Percentiles rank a stretch among this genome's conserved stretches.
Evolutionary conservation across 2,329 filamentous ascomycete species (phyloP).

Genomic region (Geoglossum cookeanum): DNA sequence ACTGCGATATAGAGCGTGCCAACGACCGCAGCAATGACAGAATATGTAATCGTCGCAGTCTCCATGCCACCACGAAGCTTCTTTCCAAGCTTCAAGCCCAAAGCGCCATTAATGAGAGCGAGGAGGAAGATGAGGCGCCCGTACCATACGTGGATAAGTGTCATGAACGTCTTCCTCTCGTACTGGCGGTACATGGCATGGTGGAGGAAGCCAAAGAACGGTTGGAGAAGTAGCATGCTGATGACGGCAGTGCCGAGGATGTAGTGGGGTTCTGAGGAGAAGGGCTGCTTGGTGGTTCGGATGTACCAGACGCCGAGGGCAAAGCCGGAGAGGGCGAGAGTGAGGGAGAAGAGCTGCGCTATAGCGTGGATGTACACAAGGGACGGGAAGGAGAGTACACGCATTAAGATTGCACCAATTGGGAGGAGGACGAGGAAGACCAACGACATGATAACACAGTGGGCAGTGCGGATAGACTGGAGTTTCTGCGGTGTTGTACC

Average conservation of each 20-base stretch:
- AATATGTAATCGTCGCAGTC: neutral
- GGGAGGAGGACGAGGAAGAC: conserved; percentile 35
- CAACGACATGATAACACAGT: neutral
- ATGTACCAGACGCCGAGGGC: conserved; percentile 30
- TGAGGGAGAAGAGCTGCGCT: conserved; percentile 31
- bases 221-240: conserved; percentile 35
- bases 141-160: conserved; percentile 42
- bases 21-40: neutral
- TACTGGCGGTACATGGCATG: conserved; percentile 33
- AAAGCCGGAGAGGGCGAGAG: conserved; percentile 30
- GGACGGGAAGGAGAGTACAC: conserved; percentile 25
- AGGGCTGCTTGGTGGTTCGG: conserved; percentile 29
- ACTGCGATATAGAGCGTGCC: neutral
- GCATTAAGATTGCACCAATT: conserved; percentile 33
- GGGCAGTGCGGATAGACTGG: neutral
- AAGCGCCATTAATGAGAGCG: conserved; percentile 38
- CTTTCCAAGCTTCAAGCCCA: neutral
- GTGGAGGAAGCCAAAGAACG: conserved; percentile 37
- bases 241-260: conserved; percentile 36
- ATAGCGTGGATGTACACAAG: conserved; percentile 33
- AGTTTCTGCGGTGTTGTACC: neutral
- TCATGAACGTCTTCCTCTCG: conserved; percentile 29
- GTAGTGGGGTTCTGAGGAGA: conserved; percentile 36
- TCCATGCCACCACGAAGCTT: neutral
- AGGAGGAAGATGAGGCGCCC: conserved; percentile 38